Conservation (phyloP, 176 grass and related monocot species). For the barley (Hordeum vulgare) region MorexV3_pseudomolecules_assembly NC_058519.1:259633925-259634424, state of each 20-base stretch:
- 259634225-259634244: background rate
- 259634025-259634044: conserved; percentile 31
- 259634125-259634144: background rate
- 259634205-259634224: background rate
- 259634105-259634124: background rate
- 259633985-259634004: background rate
- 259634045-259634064: conserved; percentile 70
- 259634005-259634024: background rate
- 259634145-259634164: background rate
- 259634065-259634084: background rate
- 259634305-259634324: background rate
- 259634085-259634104: background rate
- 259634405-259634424: conserved; percentile 80
- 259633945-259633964: background rate
- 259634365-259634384: conserved; percentile 83
- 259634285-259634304: background rate
- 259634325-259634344: conserved; percentile 77
- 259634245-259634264: background rate
- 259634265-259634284: background rate
- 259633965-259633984: background rate
- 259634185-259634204: background rate
- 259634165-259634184: background rate
- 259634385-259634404: conserved; percentile 50
- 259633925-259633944: background rate
- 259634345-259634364: conserved; percentile 97